Conservation (phyloP, 305 asterid species). For the Fraxinus xanthoxyloides region DNA sequence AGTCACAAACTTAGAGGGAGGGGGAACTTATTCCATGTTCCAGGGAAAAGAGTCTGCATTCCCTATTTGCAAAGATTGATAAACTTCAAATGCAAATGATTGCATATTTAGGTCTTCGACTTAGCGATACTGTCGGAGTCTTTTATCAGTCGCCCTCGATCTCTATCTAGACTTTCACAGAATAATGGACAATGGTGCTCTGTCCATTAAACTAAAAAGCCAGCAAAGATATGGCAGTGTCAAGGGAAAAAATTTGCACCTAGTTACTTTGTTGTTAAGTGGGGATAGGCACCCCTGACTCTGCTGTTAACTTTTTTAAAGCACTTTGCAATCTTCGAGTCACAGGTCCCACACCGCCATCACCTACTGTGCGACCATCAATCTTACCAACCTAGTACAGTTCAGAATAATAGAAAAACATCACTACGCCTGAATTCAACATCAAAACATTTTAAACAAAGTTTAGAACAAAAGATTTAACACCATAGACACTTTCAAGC, state of each 20-base stretch:
- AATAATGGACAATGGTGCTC: not conserved
- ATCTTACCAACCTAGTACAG: slow-evolving; percentile 59
- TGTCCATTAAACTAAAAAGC: not conserved
- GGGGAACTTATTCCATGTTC: not conserved
- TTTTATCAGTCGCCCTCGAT: not conserved
- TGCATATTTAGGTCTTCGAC: not conserved
- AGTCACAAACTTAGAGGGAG: not conserved
- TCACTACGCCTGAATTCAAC: not conserved
- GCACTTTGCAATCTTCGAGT: slow-evolving; percentile 61
- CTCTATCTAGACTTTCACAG: not conserved
- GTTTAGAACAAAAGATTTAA: not conserved
- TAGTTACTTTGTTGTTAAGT: slow-evolving; percentile 35
- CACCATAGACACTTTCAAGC: not conserved
- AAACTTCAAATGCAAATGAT: not conserved
- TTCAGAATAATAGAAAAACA: slow-evolving; percentile 1
- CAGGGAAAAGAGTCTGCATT: not conserved
- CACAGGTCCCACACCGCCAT: slow-evolving; percentile 73
- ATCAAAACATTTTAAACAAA: not conserved
- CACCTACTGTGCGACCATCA: slow-evolving; percentile 72
- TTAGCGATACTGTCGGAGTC: not conserved
- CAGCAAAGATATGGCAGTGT: not conserved
- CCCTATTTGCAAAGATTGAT: not conserved
- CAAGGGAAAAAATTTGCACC: not conserved
- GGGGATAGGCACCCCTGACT: slow-evolving; percentile 74
- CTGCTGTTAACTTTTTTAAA: slow-evolving; percentile 49